Evolutionary conservation across 2,329 filamentous ascomycete genomes (phyloP), one percentile per base, ranked within the genome.

Genomic region (Verticillium zaregamsianum): DNA sequence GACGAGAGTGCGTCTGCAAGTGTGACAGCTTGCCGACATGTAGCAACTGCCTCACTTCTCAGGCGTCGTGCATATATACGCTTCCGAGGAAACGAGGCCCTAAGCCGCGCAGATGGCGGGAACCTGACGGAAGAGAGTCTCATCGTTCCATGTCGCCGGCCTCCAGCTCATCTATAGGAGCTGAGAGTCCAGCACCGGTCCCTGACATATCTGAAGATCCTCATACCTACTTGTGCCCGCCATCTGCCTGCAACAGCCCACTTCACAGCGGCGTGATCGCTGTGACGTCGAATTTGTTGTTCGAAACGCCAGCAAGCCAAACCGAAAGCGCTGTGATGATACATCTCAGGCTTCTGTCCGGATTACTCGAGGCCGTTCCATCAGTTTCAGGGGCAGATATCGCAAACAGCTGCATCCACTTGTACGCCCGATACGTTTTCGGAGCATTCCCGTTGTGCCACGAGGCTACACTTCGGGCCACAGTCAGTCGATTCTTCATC

Each of bases 1-100:
- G 37, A 40, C 37, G 17, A 40, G 12, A 32, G 3, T 33, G 2
- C n/a, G 8, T 33, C 17, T 32, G 33, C 6, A 12, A 59, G 58
- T 59, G 58, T 25, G 58, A 59, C 25, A 32, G 58, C 31, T 17
- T 59, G 31, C 58, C 58, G 45, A 59, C 58, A 1, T 59, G 58
- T 39, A 37, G 58, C 17, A 55, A 55, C 45, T 59, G 58, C n/a
- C 28, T 37, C 45, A 23, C 17, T 14, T 31, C 45, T 33, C 17
- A 55, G 58, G 15, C n/a, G 17, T 1, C n/a, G 11, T 59, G 58
- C 45, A 8, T 37, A 32, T 59, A 59, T 45, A 25, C 45, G 31
- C 45, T 37, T 17, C 45, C 58, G 9, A 59, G 31, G 31, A 28
- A 28, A 28, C 12, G 56, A 25, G 56, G 56, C 1, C 56, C 56